These are phyloP conservation scores for Cynanchum wilfordii DNA, from an alignment of 257 asterid species.

Conservation along the genomic window DNA sequence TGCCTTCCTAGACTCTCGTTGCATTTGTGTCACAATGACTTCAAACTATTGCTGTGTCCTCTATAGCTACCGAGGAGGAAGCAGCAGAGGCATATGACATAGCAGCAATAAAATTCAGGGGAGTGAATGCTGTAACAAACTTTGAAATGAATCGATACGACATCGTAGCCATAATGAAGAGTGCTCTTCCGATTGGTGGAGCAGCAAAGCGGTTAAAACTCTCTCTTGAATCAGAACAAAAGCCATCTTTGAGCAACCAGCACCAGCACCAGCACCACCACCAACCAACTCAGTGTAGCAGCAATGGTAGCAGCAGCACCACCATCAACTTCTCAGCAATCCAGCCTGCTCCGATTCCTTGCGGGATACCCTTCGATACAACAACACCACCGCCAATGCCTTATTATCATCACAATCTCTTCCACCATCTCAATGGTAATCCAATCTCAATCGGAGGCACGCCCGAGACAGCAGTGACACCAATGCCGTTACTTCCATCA, in stretches of 20 bases:
- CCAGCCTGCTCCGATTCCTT: slow-evolving; percentile 52
- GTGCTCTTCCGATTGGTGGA: slow-evolving; percentile 88
- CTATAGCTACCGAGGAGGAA: slow-evolving; percentile 93
- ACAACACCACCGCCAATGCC: slow-evolving; percentile 29
- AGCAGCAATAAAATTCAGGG: slow-evolving; percentile 92
- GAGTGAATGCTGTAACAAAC: slow-evolving; percentile 77
- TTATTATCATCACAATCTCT: slow-evolving; percentile 40
- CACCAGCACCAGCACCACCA: neutral
- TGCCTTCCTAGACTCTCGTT: no score
- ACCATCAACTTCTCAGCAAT: slow-evolving; percentile 52
- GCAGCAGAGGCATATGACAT: slow-evolving; percentile 98
- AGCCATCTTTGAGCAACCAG: slow-evolving; percentile 16
- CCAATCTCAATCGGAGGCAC: slow-evolving; percentile 1
- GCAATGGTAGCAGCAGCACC: slow-evolving; percentile 35
- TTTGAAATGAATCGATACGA: slow-evolving; percentile 91
- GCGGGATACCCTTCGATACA: slow-evolving; percentile 58
- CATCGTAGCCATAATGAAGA: slow-evolving; percentile 67
- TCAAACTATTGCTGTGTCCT: neutral
- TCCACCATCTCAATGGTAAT: slow-evolving; percentile 44
- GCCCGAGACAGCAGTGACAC: slow-evolving; percentile 22
- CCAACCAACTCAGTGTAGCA: slow-evolving; percentile 38
- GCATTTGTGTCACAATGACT: no score
- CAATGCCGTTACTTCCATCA: slow-evolving; percentile 47
- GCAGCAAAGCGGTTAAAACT: slow-evolving; percentile 74
- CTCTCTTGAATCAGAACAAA: slow-evolving; percentile 50